Percentiles rank a stretch among this genome's conserved stretches.
phyloP scores from a whole-genome alignment of 768 basidiomycete species.

The Scleroderma citrinum region DNA sequence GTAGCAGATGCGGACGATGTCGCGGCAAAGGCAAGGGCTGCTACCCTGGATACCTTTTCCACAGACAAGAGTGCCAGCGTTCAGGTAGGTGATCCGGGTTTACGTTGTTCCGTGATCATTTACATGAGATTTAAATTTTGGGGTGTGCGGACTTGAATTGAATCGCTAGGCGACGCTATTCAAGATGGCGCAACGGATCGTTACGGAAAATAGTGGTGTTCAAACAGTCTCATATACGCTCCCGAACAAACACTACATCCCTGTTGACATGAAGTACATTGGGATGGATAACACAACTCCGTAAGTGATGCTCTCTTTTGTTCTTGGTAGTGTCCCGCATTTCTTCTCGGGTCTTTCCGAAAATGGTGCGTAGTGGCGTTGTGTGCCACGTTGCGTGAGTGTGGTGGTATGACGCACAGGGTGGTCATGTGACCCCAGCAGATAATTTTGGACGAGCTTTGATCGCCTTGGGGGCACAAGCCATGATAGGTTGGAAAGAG shows the following conservation, averaged over 20 bases:
- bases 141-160: no score
- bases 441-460: no score
- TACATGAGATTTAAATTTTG: not conserved
- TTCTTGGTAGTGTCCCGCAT: conserved; percentile 1
- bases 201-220: conserved; percentile 59
- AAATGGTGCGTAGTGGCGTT: not conserved
- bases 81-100: conserved; percentile 49
- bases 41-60: conserved; percentile 80
- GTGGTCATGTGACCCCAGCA: conserved; percentile 18
- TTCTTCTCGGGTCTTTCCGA: not conserved
- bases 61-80: conserved; percentile 87
- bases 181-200: conserved; percentile 76
- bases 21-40: conserved; percentile 43
- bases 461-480: no score
- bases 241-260: conserved; percentile 95
- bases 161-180: conserved; percentile 74
- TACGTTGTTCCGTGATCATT: not conserved
- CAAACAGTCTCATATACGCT: conserved; percentile 62
- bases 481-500: no score
- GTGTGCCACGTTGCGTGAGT: not conserved
- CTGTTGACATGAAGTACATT: conserved; percentile 75
- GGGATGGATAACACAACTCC: conserved; percentile 65
- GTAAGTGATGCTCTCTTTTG: conserved; percentile 33
- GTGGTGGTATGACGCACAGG: conserved; percentile 2
- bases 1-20: conserved; percentile 49